A percentile compares a stretch with the other conserved stretches of the same genome.
phyloP scores from a whole-genome alignment of 1,284 basidiomycete genomes.

The Rhizopogon parksii region DNA sequence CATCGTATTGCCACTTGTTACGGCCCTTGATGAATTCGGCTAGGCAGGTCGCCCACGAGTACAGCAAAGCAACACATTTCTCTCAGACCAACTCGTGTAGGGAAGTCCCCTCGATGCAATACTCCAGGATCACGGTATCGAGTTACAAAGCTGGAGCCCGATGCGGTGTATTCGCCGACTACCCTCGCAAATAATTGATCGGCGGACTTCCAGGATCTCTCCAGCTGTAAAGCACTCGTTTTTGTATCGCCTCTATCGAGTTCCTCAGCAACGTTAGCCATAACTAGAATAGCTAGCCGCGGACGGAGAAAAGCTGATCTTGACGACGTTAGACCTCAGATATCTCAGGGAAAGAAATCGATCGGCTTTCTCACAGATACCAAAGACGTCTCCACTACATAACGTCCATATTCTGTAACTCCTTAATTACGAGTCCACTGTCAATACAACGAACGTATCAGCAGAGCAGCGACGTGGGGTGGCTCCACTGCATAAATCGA shows the following conservation, averaged over 20 bases:
- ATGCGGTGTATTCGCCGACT: conserved; percentile 83
- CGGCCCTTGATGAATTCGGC: conserved; percentile 53
- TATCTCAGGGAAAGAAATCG: neutral
- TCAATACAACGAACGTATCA: conserved; percentile 20
- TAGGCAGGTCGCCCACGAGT: conserved; percentile 55
- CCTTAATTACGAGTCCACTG: conserved; percentile 20
- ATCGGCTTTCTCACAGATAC: neutral
- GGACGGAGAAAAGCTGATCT: neutral
- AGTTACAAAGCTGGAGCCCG: conserved; percentile 82
- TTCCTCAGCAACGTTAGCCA: too few relatives aligned
- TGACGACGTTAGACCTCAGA: too few relatives aligned
- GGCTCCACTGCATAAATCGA: conserved; percentile 11
- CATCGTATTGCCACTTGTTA: conserved; percentile 89
- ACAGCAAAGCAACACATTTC: conserved; percentile 51
- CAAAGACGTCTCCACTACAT: conserved; percentile 8
- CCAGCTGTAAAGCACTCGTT: too few relatives aligned
- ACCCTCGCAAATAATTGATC: conserved; percentile 49
- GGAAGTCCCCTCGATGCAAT: conserved; percentile 60
- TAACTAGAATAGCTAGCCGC: too few relatives aligned
- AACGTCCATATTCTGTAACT: conserved; percentile 12
- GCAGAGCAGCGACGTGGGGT: conserved; percentile 4
- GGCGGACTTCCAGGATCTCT: conserved; percentile 6
- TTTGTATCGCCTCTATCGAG: too few relatives aligned
- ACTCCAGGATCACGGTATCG: conserved; percentile 76
- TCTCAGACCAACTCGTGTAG: conserved; percentile 56